Conservation (phyloP, 768 basidiomycete genomes). For the Leccinum obscurum region DNA sequence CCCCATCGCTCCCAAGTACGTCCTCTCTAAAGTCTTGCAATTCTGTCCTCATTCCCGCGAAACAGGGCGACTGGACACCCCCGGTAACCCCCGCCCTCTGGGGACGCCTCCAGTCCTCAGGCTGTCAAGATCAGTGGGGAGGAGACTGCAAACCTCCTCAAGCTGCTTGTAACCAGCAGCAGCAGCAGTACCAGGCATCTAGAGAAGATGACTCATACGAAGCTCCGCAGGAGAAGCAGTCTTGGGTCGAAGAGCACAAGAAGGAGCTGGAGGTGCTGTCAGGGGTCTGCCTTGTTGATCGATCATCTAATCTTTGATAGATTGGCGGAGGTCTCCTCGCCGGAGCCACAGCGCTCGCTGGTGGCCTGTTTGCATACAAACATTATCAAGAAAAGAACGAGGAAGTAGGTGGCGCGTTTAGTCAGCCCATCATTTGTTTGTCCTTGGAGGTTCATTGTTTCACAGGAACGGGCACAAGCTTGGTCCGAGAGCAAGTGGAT, state of each 20-base stretch:
- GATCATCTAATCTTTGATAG: conserved; percentile 36
- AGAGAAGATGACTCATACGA: conserved; percentile 24
- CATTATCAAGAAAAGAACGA: conserved; percentile 56
- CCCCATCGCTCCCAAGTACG: conserved; percentile 66
- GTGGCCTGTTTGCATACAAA: conserved; percentile 52
- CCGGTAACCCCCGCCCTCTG: conserved; percentile 62
- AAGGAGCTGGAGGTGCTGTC: conserved; percentile 52
- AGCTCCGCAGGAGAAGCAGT: conserved; percentile 43
- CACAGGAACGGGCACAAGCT: conserved; percentile 48
- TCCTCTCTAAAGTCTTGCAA: background rate
- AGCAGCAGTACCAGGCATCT: conserved; percentile 31
- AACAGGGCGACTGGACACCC: conserved; percentile 70
- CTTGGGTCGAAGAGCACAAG: conserved; percentile 60
- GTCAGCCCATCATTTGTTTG: background rate
- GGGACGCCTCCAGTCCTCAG: conserved; percentile 47
- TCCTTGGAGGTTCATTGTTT: background rate
- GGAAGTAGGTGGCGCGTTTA: conserved; percentile 42
- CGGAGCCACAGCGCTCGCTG: conserved; percentile 53
- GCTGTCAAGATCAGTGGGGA: conserved; percentile 21
- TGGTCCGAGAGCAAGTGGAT: conserved; percentile 59
- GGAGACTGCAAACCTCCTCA: conserved; percentile 18
- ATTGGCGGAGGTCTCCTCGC: conserved; percentile 63
- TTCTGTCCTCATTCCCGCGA: conserved; percentile 7
- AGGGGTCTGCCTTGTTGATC: background rate
- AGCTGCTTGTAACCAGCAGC: conserved; percentile 8